Conservation (phyloP, 768 basidiomycete species). For the Mycena capillaripes region DNA sequence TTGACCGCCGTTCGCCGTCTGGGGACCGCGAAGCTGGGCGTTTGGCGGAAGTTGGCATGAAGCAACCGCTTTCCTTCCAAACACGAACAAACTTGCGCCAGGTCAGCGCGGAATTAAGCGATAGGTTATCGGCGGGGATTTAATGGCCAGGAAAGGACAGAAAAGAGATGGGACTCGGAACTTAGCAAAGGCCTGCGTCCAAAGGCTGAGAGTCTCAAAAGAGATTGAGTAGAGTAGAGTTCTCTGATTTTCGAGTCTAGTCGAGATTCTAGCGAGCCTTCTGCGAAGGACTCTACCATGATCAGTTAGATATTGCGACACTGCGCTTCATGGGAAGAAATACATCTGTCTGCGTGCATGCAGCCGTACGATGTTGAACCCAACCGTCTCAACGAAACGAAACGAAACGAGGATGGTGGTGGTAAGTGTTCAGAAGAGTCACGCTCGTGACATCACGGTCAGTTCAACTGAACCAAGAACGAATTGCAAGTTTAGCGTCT, state of each 20-base stretch:
- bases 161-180: not conserved
- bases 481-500: no score
- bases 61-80: slow-evolving; percentile 19
- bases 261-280: not conserved
- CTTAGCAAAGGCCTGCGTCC: not conserved
- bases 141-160: not conserved
- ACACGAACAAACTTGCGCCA: slow-evolving; percentile 22
- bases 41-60: slow-evolving; percentile 55
- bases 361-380: slow-evolving; percentile 3
- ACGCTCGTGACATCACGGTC: not conserved
- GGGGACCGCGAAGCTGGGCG: slow-evolving; percentile 71
- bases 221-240: not conserved
- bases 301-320: not conserved
- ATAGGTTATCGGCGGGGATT: not conserved
- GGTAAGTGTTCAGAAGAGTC: not conserved
- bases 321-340: not conserved
- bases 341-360: slow-evolving; percentile 1
- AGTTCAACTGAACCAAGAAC: not conserved
- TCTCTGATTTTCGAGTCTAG: slow-evolving; percentile 2
- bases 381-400: not conserved
- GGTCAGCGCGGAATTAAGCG: not conserved
- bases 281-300: not conserved
- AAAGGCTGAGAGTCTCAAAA: not conserved
- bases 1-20: slow-evolving; percentile 61
- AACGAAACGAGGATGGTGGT: not conserved